phyloP scores from a whole-genome alignment of 2,329 filamentous ascomycete genomes.

The Fusarium nodosum region DNA sequence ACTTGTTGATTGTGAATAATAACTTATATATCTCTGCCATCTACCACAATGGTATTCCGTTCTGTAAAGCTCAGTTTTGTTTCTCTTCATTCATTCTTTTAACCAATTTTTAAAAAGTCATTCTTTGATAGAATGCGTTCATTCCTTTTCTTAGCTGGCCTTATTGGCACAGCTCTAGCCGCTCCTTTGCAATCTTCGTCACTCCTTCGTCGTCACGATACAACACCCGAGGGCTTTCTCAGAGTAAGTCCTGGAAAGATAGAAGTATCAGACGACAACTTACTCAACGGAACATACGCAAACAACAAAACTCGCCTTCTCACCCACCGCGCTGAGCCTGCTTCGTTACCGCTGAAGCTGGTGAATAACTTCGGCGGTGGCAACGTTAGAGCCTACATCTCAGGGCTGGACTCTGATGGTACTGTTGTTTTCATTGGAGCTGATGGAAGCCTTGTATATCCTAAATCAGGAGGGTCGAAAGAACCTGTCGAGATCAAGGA shows the following conservation, averaged over 20 bases:
- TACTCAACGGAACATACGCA: constrained; percentile 56
- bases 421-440: constrained; percentile 60
- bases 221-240: constrained; percentile 49
- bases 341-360: constrained; percentile 51
- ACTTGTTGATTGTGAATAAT: background rate
- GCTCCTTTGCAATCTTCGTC: constrained; percentile 27
- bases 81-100: constrained; percentile 23
- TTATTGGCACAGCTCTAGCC: constrained; percentile 40
- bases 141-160: constrained; percentile 40
- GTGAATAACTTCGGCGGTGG: constrained; percentile 60
- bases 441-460: constrained; percentile 60
- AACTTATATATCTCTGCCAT: constrained; percentile 26
- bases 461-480: constrained; percentile 54
- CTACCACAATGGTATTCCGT: background rate
- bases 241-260: constrained; percentile 54
- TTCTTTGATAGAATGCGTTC: constrained; percentile 46
- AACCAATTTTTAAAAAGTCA: constrained; percentile 5
- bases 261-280: constrained; percentile 56
- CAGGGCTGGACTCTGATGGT: constrained; percentile 58
- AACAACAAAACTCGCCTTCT: constrained; percentile 26
- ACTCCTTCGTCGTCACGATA: constrained; percentile 20
- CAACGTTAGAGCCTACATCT: constrained; percentile 61
- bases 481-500: constrained; percentile 55
- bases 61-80: background rate
- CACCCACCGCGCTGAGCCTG: constrained; percentile 10